Evolutionary conservation across 2,329 filamentous ascomycete species (phyloP), one percentile per base, ranked within the genome.

Genomic region (Ophiostoma pallidulum): DNA sequence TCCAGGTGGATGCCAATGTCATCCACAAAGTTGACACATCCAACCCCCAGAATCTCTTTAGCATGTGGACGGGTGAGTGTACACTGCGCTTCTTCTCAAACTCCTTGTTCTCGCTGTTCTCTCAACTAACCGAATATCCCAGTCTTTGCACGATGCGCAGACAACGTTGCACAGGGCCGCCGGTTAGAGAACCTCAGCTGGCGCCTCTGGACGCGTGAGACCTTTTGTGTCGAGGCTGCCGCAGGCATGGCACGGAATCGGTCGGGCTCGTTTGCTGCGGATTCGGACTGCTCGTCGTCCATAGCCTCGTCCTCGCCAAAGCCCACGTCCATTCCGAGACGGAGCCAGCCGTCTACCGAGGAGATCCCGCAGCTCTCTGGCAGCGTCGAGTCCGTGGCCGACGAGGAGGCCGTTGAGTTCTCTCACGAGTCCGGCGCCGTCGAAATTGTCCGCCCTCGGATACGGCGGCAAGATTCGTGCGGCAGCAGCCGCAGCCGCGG

Each of bases 81-180:
- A 3, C 18, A 13, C 28, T 8, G 5, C 35, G 29, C 45, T 42
- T 36, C 53, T 54, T 51, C 38, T 14, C 13, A 16, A 19, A 8
- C 9, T 38, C 3, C 9, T 13, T 20, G 10, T 33, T 3, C 14
- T 29, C 3, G 29, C 16, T 18, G 22, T 16, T 9, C 4, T 16
- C 22, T 19, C 5, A 31, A 14, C 52, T 52, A 36, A 52, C 38
- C 2, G 4, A 1, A 18, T 22, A 19, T 24, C 8, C 22, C 62
- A 92, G 89, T 97, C 51, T 96, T 97, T 63, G 91, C 89, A 44
- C 87, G 89, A 68, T 95, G 91, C 66, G 88, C 89, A 62, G 87
- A 92, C 61, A 92, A 90, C 45, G 84, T 97, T 64, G 87, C 95
- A 63, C 86, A 97, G 66, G 92, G 92, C 49, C 82, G 87, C 62